These are phyloP conservation scores for Colletotrichum higginsianum DNA, from an alignment of 2,329 filamentous ascomycete species.

Conservation along the genomic window DNA sequence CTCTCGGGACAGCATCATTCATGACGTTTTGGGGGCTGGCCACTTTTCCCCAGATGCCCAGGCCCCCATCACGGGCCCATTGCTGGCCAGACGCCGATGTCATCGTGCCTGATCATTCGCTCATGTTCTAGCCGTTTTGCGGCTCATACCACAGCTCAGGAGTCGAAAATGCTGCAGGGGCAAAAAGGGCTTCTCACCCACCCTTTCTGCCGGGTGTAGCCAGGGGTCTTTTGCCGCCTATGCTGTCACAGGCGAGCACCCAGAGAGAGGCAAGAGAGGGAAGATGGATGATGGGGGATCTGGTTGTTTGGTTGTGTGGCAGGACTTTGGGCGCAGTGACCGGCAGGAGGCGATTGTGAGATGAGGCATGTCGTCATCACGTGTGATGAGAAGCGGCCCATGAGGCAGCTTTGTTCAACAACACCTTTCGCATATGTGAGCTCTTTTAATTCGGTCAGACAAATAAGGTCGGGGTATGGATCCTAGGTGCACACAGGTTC, in stretches of 20 bases:
- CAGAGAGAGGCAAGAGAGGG: not conserved
- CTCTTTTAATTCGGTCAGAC: conserved; percentile 28
- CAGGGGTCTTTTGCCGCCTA: conserved; percentile 24
- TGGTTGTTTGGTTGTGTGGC: conserved; percentile 11
- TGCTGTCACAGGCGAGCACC: conserved; percentile 28
- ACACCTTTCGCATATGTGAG: conserved; percentile 3
- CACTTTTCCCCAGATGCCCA: conserved; percentile 16
- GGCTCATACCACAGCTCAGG: conserved; percentile 12
- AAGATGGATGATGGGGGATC: not conserved
- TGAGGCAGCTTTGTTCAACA: conserved; percentile 14
- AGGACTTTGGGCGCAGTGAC: conserved; percentile 32
- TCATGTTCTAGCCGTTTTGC: conserved; percentile 17
- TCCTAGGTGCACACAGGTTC: conserved; percentile 34
- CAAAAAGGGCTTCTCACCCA: conserved; percentile 4
- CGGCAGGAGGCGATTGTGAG: conserved; percentile 22
- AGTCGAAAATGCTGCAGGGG: conserved; percentile 19
- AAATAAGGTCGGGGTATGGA: conserved; percentile 26
- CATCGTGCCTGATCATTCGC: conserved; percentile 22
- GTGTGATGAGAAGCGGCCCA: conserved; percentile 32
- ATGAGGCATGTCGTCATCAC: conserved; percentile 43
- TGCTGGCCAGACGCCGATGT: conserved; percentile 22
- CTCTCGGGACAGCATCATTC: conserved; percentile 26
- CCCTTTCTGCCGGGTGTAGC: not conserved
- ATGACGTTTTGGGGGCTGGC: conserved; percentile 30
- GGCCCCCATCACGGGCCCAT: conserved; percentile 23